Base-by-base conservation (phyloP, 2,329 filamentous ascomycete species). In the Calonectria pauciramosa region DNA sequence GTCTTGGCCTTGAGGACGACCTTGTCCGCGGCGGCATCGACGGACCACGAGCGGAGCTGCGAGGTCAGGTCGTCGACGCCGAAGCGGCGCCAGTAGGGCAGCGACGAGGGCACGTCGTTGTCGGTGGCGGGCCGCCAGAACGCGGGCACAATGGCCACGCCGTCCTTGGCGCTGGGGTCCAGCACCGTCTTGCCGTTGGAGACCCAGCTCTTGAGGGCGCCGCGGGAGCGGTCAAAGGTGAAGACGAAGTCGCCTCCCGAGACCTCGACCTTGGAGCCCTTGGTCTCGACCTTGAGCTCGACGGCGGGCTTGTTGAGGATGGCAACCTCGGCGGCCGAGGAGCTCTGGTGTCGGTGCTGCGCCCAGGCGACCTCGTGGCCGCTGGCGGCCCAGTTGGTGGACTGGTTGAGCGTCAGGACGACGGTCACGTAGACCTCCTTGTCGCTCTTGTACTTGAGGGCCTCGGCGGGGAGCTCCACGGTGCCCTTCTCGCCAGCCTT, bases 41-140 rank as follows among this genome's bases (percentile, higher is more conserved):
- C 80, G 1, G 83, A 76, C 49, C 88, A 83, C 9, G 84, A 87
- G 26, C 88, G 86, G 20, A 90, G 83, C 56, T 89, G 87, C 47
- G 85, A 86, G 2, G 86, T 87, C 34, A 91, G 81, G 2, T 79
- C 79, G 71, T 90, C 83, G 10, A 91, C 84, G 0, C 89, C 88
- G 66, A 88, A 88, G 23, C 87, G 85, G 56, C 87, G 84, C 92
- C 92, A 94, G 77, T 93, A 90, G 7, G 87, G 88, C 4, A 89
- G 86, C 14, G 90, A 89, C 20, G 83, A 80, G 0, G 89, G 87
- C 0, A 86, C 84, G 79, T 94, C 93, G 78, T 94, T 94, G 82
- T 94, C 91, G 0, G 92, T 94, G 18, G 89, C 88, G 0, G 92
- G 90, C 6, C 92, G 90, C 88, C 91, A 94, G 83, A 94, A 91